Evolutionary conservation across 345 rosid genomes (phyloP).

Genomic region (Salix brachista): DNA sequence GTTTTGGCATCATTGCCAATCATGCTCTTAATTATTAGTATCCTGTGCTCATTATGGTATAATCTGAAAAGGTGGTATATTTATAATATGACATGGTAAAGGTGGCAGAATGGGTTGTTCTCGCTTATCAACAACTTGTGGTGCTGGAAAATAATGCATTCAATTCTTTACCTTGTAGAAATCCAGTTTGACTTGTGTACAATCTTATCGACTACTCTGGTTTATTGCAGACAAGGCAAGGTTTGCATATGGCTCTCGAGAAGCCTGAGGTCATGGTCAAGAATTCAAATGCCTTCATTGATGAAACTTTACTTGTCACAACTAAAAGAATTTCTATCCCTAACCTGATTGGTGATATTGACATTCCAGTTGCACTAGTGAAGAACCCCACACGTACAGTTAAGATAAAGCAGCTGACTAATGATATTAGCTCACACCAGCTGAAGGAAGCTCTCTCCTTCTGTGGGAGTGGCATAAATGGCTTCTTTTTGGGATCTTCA

Average conservation of each 20-base stretch:
- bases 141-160: too few species aligned
- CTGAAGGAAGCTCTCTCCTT: constrained; percentile 35
- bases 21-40: too few species aligned
- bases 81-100: too few species aligned
- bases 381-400: constrained; percentile 39
- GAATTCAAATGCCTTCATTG: constrained; percentile 6
- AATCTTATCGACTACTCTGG: background rate
- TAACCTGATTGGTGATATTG: constrained; percentile 37
- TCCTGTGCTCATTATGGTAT: too few species aligned
- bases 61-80: too few species aligned
- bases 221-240: constrained; percentile 26
- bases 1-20: too few species aligned
- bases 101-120: too few species aligned
- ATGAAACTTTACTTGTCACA: constrained; percentile 25
- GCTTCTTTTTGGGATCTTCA: constrained; percentile 32
- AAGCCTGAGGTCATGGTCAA: constrained; percentile 8
- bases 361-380: constrained; percentile 31
- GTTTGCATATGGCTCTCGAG: constrained; percentile 29
- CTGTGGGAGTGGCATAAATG: constrained; percentile 26
- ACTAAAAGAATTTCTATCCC: constrained; percentile 27
- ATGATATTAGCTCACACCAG: constrained; percentile 25
- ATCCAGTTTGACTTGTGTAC: too few species aligned
- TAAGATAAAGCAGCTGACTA: constrained; percentile 24
- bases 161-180: too few species aligned
- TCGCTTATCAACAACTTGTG: too few species aligned